phyloP scores from a whole-genome alignment of 257 asterid species.

The Avicennia marina region DNA sequence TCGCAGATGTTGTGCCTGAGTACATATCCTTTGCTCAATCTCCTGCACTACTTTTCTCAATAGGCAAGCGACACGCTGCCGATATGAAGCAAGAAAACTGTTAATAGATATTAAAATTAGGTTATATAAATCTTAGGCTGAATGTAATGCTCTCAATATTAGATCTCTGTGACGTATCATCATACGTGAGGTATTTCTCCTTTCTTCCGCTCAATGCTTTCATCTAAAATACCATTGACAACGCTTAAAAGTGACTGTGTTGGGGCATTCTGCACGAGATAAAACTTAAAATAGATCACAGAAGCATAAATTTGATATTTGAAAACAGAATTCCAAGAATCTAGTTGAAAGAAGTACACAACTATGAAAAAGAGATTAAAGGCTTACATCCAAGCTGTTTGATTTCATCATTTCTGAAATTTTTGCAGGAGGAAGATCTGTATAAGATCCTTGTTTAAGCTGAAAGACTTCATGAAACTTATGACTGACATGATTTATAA shows the following conservation, averaged over 20 bases:
- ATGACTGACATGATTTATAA: constrained; percentile 46
- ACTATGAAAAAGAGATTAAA: constrained; percentile 8
- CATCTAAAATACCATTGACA: constrained; percentile 79
- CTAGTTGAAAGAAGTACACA: neutral
- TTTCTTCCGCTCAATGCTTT: constrained; percentile 71
- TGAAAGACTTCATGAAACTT: constrained; percentile 85
- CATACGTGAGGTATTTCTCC: constrained; percentile 93
- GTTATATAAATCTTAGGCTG: neutral
- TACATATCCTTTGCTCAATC: constrained; percentile 83
- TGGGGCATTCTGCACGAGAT: constrained; percentile 75
- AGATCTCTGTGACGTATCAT: neutral
- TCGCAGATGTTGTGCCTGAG: constrained; percentile 85
- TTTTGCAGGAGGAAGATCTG: constrained; percentile 70
- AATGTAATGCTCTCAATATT: neutral
- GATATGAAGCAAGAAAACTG: constrained; percentile 13
- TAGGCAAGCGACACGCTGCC: constrained; percentile 81
- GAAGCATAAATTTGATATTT: neutral
- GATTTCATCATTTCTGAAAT: constrained; percentile 91
- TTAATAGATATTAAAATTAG: constrained; percentile 4
- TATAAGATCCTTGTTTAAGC: constrained; percentile 66
- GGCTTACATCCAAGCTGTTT: constrained; percentile 81
- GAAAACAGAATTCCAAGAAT: constrained; percentile 5
- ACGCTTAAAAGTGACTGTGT: constrained; percentile 86
- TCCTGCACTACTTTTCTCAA: constrained; percentile 92
- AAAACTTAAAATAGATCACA: constrained; percentile 8